Evolutionary conservation across 768 basidiomycete species (phyloP).

Genomic region (Mycena chlorophos): DNA sequence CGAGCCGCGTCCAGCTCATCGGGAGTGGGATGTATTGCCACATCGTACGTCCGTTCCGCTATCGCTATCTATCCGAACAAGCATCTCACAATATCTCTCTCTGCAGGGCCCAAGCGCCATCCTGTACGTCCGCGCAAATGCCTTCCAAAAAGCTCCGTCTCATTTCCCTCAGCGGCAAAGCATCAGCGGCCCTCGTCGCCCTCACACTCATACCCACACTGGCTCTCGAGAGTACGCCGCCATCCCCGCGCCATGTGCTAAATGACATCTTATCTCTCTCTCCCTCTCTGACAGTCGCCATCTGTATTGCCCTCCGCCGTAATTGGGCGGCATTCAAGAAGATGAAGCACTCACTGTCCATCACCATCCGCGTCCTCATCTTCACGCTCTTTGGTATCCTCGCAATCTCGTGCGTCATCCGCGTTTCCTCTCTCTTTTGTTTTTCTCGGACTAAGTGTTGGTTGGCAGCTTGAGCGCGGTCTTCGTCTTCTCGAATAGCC

Average conservation of each 20-base stretch:
- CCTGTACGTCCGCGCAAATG: constrained; percentile 4
- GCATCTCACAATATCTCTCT: not conserved
- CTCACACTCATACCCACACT: constrained; percentile 19
- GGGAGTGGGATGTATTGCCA: constrained; percentile 30
- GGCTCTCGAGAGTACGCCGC: constrained; percentile 22
- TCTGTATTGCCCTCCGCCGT: constrained; percentile 22
- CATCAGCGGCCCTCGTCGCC: constrained; percentile 21
- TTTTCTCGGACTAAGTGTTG: not conserved
- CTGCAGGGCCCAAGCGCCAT: constrained; percentile 7
- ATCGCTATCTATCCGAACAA: not conserved
- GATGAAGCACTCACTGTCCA: constrained; percentile 20
- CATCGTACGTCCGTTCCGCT: constrained; percentile 9
- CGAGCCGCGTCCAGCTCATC: constrained; percentile 16
- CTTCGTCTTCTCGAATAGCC: constrained; percentile 25
- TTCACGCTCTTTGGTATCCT: constrained; percentile 26
- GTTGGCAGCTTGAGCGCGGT: constrained; percentile 23
- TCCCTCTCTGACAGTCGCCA: constrained; percentile 15
- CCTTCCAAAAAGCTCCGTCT: not conserved
- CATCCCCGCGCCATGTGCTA: not conserved
- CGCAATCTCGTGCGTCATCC: constrained; percentile 23
- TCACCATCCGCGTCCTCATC: constrained; percentile 25
- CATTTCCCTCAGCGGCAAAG: constrained; percentile 15
- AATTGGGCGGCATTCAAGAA: constrained; percentile 25
- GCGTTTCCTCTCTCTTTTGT: not conserved
- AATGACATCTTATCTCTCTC: too few relatives aligned